Percentiles rank a stretch among this genome's conserved stretches.
Conservation (phyloP, 148 eudicot genomes). For the Vaccinium myrtillus region DNA sequence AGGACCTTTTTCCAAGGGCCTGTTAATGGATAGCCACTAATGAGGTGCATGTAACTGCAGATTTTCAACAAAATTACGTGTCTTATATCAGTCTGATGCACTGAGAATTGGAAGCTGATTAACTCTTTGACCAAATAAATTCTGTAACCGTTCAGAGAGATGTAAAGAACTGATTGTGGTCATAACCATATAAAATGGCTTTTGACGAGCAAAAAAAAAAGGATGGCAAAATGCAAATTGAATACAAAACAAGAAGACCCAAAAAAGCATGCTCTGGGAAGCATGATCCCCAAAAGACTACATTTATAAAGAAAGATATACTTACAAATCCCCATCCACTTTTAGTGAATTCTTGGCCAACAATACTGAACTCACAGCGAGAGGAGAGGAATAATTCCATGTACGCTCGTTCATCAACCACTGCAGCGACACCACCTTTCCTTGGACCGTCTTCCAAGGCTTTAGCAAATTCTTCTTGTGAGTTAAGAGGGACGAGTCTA, state of each 20-base stretch:
- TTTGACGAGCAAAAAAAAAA: too few species aligned
- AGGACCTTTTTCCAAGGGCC: not conserved
- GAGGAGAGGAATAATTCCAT: conserved; percentile 63
- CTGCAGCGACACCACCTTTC: conserved; percentile 69
- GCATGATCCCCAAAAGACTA: not conserved
- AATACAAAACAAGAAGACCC: not conserved
- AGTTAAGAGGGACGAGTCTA: conserved; percentile 52
- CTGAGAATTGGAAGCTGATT: not conserved
- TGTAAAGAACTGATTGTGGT: not conserved
- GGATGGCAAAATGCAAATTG: not conserved
- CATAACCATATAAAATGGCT: not conserved
- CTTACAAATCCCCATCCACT: conserved; percentile 88
- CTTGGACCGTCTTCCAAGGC: conserved; percentile 54
- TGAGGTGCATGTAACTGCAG: not conserved
- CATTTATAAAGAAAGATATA: conserved; percentile 15
- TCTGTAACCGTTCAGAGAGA: not conserved
- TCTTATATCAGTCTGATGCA: not conserved
- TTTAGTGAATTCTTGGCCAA: conserved; percentile 65
- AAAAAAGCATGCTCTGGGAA: not conserved
- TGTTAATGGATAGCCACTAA: not conserved
- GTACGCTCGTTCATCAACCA: conserved; percentile 63
- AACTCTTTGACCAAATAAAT: not conserved
- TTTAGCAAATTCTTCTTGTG: conserved; percentile 40
- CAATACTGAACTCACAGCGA: conserved; percentile 65
- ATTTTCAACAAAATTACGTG: not conserved